Conservation (phyloP, 2,329 filamentous ascomycete genomes). For the Cercospora berteroae region DNA sequence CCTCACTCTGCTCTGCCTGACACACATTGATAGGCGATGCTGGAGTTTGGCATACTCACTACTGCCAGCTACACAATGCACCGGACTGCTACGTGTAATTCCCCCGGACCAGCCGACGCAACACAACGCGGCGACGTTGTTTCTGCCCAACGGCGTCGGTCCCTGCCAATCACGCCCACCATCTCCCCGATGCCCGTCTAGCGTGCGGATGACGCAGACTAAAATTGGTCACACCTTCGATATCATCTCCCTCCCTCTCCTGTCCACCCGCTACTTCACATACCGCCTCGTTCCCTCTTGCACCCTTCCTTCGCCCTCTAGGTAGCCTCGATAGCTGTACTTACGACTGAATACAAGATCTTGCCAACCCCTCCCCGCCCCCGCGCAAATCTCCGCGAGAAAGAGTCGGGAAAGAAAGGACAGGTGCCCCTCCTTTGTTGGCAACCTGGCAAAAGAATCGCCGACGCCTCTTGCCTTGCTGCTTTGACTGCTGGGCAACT, state of each 20-base stretch:
- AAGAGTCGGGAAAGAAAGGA: slow-evolving; percentile 18
- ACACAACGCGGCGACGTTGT: slow-evolving; percentile 3
- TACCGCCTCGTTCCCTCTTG: slow-evolving; percentile 19
- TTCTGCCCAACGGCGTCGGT: slow-evolving; percentile 9
- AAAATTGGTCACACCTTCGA: slow-evolving; percentile 15
- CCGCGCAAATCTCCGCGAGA: background rate
- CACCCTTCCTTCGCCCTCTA: slow-evolving; percentile 19
- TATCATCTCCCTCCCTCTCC: background rate
- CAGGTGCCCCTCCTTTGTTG: slow-evolving; percentile 19
- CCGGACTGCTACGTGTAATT: background rate
- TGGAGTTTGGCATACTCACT: background rate
- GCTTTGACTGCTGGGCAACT: slow-evolving; percentile 15
- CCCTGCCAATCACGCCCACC: slow-evolving; percentile 2
- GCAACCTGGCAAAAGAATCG: slow-evolving; percentile 15
- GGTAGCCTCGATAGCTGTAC: slow-evolving; percentile 31
- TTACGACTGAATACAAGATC: slow-evolving; percentile 27
- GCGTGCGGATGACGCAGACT: slow-evolving; percentile 11
- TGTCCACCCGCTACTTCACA: slow-evolving; percentile 9
- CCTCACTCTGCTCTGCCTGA: background rate
- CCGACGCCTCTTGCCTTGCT: slow-evolving; percentile 14
- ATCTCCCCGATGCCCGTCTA: slow-evolving; percentile 5
- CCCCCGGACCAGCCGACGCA: background rate
- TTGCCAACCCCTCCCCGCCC: background rate
- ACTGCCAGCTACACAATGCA: background rate
- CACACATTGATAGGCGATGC: background rate